These are phyloP conservation scores for Pyracantha coccinea DNA, from an alignment of 331 rosid genomes.

Conservation along the genomic window DNA sequence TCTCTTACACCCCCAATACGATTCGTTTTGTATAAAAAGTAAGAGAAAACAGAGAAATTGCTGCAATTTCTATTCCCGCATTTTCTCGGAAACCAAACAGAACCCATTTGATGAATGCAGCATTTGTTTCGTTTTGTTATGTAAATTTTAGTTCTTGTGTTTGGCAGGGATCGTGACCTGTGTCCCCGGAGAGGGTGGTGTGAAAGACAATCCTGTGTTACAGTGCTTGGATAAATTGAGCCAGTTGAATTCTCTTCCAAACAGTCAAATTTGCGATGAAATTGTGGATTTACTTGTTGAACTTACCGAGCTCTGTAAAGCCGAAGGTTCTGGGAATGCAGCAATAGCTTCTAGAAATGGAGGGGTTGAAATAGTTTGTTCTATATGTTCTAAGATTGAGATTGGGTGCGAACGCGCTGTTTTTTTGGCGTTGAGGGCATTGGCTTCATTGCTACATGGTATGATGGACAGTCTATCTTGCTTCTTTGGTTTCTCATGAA, in stretches of 20 bases:
- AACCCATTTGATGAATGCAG: background rate
- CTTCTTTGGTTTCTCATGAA: background rate
- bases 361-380: conserved; percentile 50
- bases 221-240: conserved; percentile 47
- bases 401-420: conserved; percentile 13
- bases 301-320: conserved; percentile 36
- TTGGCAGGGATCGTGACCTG: conserved; percentile 59
- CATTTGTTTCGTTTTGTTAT: background rate
- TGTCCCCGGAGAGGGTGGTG: conserved; percentile 58
- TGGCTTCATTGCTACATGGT: conserved; percentile 62
- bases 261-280: conserved; percentile 10
- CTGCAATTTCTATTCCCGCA: background rate
- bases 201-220: conserved; percentile 55
- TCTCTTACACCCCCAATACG: background rate
- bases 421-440: conserved; percentile 46
- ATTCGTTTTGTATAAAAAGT: background rate
- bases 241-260: conserved; percentile 18
- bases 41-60: background rate
- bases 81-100: background rate
- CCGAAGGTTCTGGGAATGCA: conserved; percentile 43
- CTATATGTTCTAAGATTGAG: conserved; percentile 43
- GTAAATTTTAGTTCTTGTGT: background rate
- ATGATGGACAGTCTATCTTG: background rate
- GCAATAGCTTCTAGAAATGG: conserved; percentile 71
- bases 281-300: conserved; percentile 27